A percentile compares a stretch with the other conserved stretches of the same genome.
These are phyloP conservation scores for Trichoderma pleuroti DNA, from an alignment of 2,329 filamentous ascomycete species.

Conservation along the genomic window DNA sequence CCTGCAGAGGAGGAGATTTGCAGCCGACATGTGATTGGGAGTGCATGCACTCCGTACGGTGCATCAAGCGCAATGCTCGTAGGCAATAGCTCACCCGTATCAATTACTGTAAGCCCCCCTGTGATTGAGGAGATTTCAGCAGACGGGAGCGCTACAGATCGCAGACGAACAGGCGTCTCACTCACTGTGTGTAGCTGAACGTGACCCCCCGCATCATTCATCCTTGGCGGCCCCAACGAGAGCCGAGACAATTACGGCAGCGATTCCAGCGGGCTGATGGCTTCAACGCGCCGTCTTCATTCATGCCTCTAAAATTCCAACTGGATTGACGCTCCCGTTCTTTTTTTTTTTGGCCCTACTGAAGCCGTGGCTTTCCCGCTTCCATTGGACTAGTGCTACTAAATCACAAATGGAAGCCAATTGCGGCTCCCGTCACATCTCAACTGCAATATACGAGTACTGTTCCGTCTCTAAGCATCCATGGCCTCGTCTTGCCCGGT, in stretches of 20 bases:
- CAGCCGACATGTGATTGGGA: not conserved
- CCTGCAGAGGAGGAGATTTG: not conserved
- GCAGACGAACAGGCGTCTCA: not conserved
- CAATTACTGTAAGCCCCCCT: not conserved
- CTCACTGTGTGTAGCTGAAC: not conserved
- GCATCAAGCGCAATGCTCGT: not conserved
- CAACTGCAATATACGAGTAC: not conserved
- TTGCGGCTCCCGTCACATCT: not conserved
- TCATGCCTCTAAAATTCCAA: not conserved
- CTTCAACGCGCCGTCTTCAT: not conserved
- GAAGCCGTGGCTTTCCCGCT: not conserved
- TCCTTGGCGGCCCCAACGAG: not conserved
- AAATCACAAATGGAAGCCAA: not conserved
- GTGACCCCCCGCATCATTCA: conserved; percentile 1
- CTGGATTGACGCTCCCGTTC: not conserved
- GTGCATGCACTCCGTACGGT: not conserved
- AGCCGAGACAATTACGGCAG: not conserved
- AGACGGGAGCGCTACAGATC: conserved; percentile 8
- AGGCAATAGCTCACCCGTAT: not conserved
- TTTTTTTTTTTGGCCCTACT: not conserved
- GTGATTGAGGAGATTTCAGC: not conserved
- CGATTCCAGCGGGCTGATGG: not conserved
- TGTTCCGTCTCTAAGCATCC: not conserved
- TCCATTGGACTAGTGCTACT: not conserved
- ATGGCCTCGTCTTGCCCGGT: not conserved